Conservation (phyloP, 257 asterid genomes). For the Salvia rosmarinus region DNA sequence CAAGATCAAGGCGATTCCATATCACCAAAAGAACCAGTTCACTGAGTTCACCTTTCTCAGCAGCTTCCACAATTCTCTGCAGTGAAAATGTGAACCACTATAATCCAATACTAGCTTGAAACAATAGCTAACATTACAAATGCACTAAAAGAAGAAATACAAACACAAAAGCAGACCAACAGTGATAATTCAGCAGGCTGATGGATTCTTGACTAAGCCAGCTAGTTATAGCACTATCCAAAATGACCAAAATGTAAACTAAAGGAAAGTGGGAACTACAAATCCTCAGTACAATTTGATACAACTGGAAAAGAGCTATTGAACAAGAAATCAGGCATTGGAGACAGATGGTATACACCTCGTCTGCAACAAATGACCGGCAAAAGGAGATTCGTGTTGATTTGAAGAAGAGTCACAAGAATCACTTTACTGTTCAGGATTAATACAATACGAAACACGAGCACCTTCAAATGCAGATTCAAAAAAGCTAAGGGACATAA, state of each 20-base stretch:
- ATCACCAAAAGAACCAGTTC: constrained; percentile 86
- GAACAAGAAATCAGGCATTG: neutral
- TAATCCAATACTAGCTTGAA: constrained; percentile 10
- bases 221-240: too few species aligned
- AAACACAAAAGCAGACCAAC: neutral
- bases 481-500: too few species aligned
- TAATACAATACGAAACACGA: too few species aligned
- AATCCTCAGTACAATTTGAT: too few species aligned
- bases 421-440: too few species aligned
- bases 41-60: constrained; percentile 86
- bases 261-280: too few species aligned
- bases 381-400: neutral
- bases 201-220: neutral
- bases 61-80: constrained; percentile 98
- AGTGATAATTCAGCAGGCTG: too few species aligned
- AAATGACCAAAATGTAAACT: too few species aligned
- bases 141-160: neutral
- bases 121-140: constrained; percentile 12
- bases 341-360: neutral
- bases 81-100: constrained; percentile 24
- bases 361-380: neutral
- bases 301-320: too few species aligned
- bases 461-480: too few species aligned
- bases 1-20: constrained; percentile 96
- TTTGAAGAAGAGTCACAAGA: neutral